Conservation (phyloP, 2,329 filamentous ascomycete genomes). For the Exophiala mesophila region DNA sequence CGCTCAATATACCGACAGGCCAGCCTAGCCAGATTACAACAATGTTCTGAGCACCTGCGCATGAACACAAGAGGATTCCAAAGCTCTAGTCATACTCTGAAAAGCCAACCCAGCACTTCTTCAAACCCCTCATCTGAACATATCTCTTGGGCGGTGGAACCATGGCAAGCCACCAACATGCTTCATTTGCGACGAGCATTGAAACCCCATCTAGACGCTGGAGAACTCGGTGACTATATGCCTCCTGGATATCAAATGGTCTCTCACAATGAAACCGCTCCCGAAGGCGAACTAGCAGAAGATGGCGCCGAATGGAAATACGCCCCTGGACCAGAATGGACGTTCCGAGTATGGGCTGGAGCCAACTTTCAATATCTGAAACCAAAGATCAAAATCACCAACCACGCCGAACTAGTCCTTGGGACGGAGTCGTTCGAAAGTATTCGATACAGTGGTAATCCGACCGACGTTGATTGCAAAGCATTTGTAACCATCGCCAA, state of each 20-base stretch:
- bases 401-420: constrained; percentile 32
- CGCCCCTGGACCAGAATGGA: constrained; percentile 66
- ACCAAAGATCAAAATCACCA: constrained; percentile 28
- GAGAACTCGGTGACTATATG: constrained; percentile 15
- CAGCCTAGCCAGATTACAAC: too few species aligned
- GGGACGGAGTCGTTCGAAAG: constrained; percentile 46
- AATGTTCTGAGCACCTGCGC: too few species aligned
- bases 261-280: constrained; percentile 69
- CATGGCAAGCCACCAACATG: too few species aligned
- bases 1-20: too few species aligned
- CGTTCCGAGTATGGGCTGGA: constrained; percentile 82
- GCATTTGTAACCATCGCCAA: constrained; percentile 46
- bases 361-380: constrained; percentile 58
- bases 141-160: too few species aligned
- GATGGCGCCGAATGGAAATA: constrained; percentile 82
- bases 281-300: constrained; percentile 58
- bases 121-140: too few species aligned
- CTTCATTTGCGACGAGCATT: too few species aligned
- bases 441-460: constrained; percentile 47
- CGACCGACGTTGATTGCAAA: constrained; percentile 45
- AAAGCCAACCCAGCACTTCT: too few species aligned
- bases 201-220: too few species aligned
- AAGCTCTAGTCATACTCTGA: too few species aligned
- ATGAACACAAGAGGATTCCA: too few species aligned
- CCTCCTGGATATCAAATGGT: constrained; percentile 74